phyloP scores from a whole-genome alignment of 495 filamentous ascomycete species.

The Aspergillus egyptiacus region DNA sequence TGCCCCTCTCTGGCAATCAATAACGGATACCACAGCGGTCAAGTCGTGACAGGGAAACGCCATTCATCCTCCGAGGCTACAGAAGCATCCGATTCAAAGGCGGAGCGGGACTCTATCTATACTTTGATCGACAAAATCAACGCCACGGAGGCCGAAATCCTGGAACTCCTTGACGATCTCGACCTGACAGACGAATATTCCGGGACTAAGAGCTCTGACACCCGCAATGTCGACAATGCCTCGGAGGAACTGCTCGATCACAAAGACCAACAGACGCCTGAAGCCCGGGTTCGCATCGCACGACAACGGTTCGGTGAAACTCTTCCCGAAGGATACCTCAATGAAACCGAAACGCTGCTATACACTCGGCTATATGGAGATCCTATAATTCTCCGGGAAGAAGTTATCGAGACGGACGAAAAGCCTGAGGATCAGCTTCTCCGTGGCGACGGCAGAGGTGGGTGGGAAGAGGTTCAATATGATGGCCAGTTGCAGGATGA shows the following conservation, averaged over 20 bases:
- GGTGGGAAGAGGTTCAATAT: slow-evolving; percentile 55
- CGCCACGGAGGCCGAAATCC: slow-evolving; percentile 31
- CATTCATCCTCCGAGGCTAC: slow-evolving; percentile 24
- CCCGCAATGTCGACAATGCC: slow-evolving; percentile 18
- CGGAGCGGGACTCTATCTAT: slow-evolving; percentile 27
- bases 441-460: slow-evolving; percentile 54
- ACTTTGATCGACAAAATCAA: slow-evolving; percentile 36
- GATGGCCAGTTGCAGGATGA: slow-evolving; percentile 27
- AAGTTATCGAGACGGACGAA: slow-evolving; percentile 27
- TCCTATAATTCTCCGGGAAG: slow-evolving; percentile 43
- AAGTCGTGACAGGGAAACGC: slow-evolving; percentile 15
- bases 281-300: slow-evolving; percentile 61
- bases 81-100: slow-evolving; percentile 12
- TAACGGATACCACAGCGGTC: neutral
- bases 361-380: slow-evolving; percentile 79
- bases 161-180: slow-evolving; percentile 32
- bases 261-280: slow-evolving; percentile 41
- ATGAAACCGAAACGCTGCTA: slow-evolving; percentile 60
- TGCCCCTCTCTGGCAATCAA: neutral
- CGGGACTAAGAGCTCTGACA: slow-evolving; percentile 18
- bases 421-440: slow-evolving; percentile 40
- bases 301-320: slow-evolving; percentile 70
- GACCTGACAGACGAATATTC: slow-evolving; percentile 25
- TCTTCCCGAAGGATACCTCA: slow-evolving; percentile 67
- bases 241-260: slow-evolving; percentile 23